phyloP scores from a whole-genome alignment of 2,329 filamentous ascomycete species.

The Calonectria crousiana region DNA sequence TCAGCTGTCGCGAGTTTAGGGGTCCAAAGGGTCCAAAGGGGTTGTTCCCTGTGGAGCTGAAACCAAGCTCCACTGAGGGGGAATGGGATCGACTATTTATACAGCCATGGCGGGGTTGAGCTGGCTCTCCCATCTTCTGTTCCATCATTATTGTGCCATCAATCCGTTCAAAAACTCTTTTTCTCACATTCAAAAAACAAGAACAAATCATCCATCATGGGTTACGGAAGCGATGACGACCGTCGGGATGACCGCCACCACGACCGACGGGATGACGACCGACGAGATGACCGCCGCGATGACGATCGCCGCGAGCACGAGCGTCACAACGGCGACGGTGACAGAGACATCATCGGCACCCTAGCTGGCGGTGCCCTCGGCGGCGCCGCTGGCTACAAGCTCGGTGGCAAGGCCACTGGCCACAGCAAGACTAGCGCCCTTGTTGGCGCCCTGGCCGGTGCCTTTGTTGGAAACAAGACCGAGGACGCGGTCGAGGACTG shows the following conservation, averaged over 20 bases:
- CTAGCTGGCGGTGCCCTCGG: conserved; percentile 55
- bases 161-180: not conserved
- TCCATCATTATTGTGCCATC: not conserved
- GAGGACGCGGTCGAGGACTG: conserved; percentile 55
- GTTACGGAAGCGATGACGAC: conserved; percentile 1
- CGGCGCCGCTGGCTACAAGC: conserved; percentile 54
- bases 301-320: not conserved
- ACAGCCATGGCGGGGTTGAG: not conserved
- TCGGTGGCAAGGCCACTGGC: conserved; percentile 47
- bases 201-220: not conserved
- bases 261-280: not conserved
- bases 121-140: not conserved
- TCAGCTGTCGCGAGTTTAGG: not conserved
- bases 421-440: conserved; percentile 50
- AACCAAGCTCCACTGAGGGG: conserved; percentile 1
- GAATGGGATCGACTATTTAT: conserved; percentile 1
- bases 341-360: conserved; percentile 56
- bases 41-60: not conserved
- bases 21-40: conserved; percentile 3
- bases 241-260: not conserved
- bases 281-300: not conserved
- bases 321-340: conserved; percentile 47
- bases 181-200: not conserved
- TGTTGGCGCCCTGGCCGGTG: conserved; percentile 55
- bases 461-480: conserved; percentile 56